Base-by-base conservation (phyloP, 345 rosid genomes). In the Populus deltoides region DNA sequence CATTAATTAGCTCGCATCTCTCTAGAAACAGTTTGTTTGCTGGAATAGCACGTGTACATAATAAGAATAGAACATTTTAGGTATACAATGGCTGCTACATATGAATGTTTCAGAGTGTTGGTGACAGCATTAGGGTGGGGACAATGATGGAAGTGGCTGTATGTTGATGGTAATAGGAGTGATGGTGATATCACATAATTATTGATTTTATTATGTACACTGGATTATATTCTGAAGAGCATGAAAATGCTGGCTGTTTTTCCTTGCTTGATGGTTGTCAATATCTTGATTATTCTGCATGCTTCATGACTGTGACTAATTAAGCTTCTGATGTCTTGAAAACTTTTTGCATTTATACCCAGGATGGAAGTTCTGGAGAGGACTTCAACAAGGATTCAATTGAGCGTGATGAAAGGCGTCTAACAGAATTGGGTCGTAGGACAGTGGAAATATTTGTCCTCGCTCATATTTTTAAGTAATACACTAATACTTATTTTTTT, bases 381-480 rank as follows among this genome's bases (percentile, higher is more conserved):
- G 99, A 92, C 77, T 89, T 86, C 76, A 90, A 80, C 85, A 90
- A 87, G 86, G 97, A 94, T 86, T 86, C 91, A 43, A 80, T 86
- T 83, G 93, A 85, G 80, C 90, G 89, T 68, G 98, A 95, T 88
- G 99, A 95, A 87, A 93, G 91, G 81, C 93, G 92, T 67, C 92
- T 95, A 69, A 93, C 97, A 25, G 99, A 93, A 78, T 77, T 93
- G 82, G 99, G 98, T 70, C 93, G 97, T 68, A 87, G 95, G 81
- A 92, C 98, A 0, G 87, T 95, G 82, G 99, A 95, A 86, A 90
- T 88, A 81, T 92, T 91, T 95, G 94, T 87, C 65, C 97, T 95
- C 71, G 87, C 91, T 29, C 97, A 93, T 81, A 95, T 95, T 76
- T 95, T 93, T 88, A 89, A 96, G 99, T 95, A 84, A 70, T 79